Conservation (phyloP, 2,329 filamentous ascomycete genomes). For the Cladorrhinum sp. region DNA sequence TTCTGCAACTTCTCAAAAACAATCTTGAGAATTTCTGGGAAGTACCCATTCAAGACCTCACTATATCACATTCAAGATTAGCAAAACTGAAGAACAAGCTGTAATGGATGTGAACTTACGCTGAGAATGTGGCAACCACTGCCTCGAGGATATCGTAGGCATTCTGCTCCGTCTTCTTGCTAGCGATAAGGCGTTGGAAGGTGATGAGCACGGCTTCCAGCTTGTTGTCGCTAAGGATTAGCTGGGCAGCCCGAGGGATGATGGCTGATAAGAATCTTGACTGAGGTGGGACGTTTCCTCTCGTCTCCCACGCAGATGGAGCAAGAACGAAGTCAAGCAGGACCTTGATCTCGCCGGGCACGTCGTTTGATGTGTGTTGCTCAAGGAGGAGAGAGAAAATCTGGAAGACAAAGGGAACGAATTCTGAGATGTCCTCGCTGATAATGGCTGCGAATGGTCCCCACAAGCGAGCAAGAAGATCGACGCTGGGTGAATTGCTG, state of each 20-base stretch:
- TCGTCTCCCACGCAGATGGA: conserved; percentile 84
- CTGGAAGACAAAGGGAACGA: conserved; percentile 95
- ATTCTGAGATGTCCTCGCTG: conserved; percentile 85
- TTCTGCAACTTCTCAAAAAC: conserved; percentile 76
- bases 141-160: conserved; percentile 89
- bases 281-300: conserved; percentile 89
- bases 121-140: conserved; percentile 69
- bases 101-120: conserved; percentile 51
- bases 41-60: conserved; percentile 68
- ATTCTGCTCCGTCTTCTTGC: conserved; percentile 79
- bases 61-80: conserved; percentile 39
- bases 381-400: conserved; percentile 89
- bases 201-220: conserved; percentile 88
- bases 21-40: conserved; percentile 74
- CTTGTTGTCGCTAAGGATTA: conserved; percentile 75
- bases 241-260: conserved; percentile 70
- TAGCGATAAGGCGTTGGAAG: conserved; percentile 83
- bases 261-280: conserved; percentile 81
- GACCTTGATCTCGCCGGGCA: conserved; percentile 77
- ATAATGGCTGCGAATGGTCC: conserved; percentile 78
- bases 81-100: not conserved
- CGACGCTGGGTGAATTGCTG: conserved; percentile 61
- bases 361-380: conserved; percentile 71
- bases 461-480: conserved; percentile 79
- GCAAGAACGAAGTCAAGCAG: conserved; percentile 76